phyloP scores from a whole-genome alignment of 345 rosid genomes.

The thale cress (Arabidopsis thaliana) region TAIR10.1 NC_003071.7:14264501-14265000 shows the following conservation, averaged over 20 bases:
- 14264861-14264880: not conserved
- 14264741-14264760: not conserved
- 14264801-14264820: not conserved
- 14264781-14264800: not conserved
- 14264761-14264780: constrained; percentile 1
- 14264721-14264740: not conserved
- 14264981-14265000: not conserved
- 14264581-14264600: not conserved
- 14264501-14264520: not conserved
- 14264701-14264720: not conserved
- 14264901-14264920: not conserved
- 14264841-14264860: not conserved
- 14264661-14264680: not conserved
- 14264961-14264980: not conserved
- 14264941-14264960: constrained; percentile 1
- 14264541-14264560: not conserved
- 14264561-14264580: not conserved
- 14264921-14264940: not conserved
- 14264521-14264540: not conserved
- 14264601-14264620: constrained; percentile 1
- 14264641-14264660: not conserved
- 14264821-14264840: not conserved
- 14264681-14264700: not conserved
- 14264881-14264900: not conserved
- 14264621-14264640: not conserved